Evolutionary conservation across 2,329 filamentous ascomycete species (phyloP), one percentile per base, ranked within the genome.

Genomic region (Nakataea oryzae): DNA sequence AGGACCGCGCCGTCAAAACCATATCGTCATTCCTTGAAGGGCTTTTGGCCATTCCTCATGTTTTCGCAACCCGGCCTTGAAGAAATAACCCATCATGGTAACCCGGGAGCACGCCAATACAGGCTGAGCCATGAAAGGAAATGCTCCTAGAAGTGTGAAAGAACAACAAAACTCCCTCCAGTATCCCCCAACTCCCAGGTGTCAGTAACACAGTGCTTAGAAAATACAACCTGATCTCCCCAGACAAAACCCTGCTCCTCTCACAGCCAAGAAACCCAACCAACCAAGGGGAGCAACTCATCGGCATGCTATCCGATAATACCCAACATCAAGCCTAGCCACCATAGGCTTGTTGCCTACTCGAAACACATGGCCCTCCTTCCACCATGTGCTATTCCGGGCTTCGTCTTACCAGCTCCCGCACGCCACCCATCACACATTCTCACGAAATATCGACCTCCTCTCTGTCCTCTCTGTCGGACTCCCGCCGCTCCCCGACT

Each of bases 401-500:
- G 34, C 34, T 21, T 12, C 13, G 13, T 41, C 34, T 3, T 41
- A 21, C 13, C 7, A 28, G 26, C 56, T 26, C 24, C 21, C 24
- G 27, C 7, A 11, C 17, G 14, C 13, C 57, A 29, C 27, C 17
- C 56, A 30, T 73, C 72, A 89, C 70, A 91, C 81, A 65, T 88
- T 81, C 76, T 91, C 88, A 63, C 81, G 79, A 69, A 91, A 91
- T 66, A 89, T 80, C 64, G 86, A 90, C 71, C 83, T 81, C 73
- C 87, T 79, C 76, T 88, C 87, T 9, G 82, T 83, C 73, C 87
- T 79, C 76, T 88, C 87, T 11, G 82, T 83, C n/a, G 85, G 84
- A 70, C 85, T 88, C 62, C 82, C 80, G 32, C 77, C 76, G 26
- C 70, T 69, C 65, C 75, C 76, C 58, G 59, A 59, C 11, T 73